A percentile compares a stretch with the other conserved stretches of the same genome.
Conservation (phyloP, 169 alveolate species). For the Plasmodium inui region DNA sequence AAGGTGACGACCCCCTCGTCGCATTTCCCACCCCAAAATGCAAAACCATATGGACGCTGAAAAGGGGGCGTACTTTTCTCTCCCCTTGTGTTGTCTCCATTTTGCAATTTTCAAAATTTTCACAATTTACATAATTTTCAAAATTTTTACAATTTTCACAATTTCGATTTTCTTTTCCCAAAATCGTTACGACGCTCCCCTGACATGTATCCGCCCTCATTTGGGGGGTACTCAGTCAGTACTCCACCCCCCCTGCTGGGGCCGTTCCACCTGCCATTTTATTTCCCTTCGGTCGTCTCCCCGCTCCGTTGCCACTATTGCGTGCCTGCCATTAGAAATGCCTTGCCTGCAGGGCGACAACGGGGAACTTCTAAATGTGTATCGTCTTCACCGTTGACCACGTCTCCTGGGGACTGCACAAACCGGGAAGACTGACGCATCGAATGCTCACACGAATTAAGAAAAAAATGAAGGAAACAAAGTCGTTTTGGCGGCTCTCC, state of each 20-base stretch:
- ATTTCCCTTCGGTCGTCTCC: not conserved
- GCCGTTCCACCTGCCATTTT: not conserved
- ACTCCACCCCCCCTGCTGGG: not conserved
- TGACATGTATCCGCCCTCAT: not conserved
- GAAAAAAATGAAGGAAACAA: not conserved
- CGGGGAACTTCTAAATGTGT: not conserved
- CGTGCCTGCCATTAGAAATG: not conserved
- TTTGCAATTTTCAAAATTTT: not conserved
- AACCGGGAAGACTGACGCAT: not conserved
- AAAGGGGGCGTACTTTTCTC: not conserved
- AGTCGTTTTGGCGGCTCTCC: not conserved
- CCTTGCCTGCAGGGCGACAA: not conserved
- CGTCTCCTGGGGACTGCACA: not conserved
- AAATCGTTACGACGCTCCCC: not conserved
- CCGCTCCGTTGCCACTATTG: not conserved
- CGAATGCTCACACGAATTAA: not conserved
- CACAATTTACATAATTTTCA: not conserved
- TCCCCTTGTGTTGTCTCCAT: not conserved
- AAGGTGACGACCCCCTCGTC: not conserved
- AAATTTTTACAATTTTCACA: not conserved
- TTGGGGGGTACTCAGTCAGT: not conserved
- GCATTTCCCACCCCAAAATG: not conserved
- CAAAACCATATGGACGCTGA: not conserved
- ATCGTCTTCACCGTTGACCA: not conserved
- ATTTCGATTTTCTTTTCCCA: not conserved